phyloP scores from a whole-genome alignment of 176 grass and related monocot species.

The Triticum monococcum region DNA sequence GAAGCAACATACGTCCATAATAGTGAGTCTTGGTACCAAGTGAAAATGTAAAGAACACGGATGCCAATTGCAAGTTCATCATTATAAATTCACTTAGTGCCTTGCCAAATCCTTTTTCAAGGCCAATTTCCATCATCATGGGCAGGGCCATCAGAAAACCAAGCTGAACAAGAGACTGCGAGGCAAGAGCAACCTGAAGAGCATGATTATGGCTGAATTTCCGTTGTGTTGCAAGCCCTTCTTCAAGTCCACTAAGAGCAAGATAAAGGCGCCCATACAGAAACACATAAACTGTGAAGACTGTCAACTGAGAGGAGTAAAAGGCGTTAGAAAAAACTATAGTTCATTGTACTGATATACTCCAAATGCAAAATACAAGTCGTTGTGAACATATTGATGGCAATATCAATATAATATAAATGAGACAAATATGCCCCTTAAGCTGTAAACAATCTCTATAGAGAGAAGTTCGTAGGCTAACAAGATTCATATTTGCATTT shows the following conservation, averaged over 20 bases:
- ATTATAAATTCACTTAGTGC: conserved; percentile 88
- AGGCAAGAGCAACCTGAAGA: conserved; percentile 93
- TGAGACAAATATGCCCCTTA: neutral
- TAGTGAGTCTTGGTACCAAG: conserved; percentile 95
- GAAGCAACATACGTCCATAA: conserved; percentile 87
- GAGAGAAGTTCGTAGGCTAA: neutral
- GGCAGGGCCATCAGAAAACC: conserved; percentile 95
- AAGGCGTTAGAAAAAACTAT: conserved; percentile 19
- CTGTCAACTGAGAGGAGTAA: conserved; percentile 63
- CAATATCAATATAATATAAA: neutral
- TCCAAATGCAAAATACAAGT: conserved; percentile 9
- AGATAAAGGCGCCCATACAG: conserved; percentile 95
- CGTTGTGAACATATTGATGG: conserved; percentile 14
- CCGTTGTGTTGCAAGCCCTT: conserved; percentile 61
- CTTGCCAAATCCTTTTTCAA: conserved; percentile 85
- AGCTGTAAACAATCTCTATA: neutral
- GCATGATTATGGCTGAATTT: conserved; percentile 78
- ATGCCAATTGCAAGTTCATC: conserved; percentile 87
- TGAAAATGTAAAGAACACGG: conserved; percentile 93
- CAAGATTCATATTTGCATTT: neutral
- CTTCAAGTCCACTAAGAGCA: conserved; percentile 93
- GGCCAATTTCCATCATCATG: conserved; percentile 99
- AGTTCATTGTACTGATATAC: neutral
- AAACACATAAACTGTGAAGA: conserved; percentile 90
- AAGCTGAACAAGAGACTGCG: conserved; percentile 89